phyloP scores from a whole-genome alignment of 2,329 filamentous ascomycete genomes.

The Whalleya microplaca region DNA sequence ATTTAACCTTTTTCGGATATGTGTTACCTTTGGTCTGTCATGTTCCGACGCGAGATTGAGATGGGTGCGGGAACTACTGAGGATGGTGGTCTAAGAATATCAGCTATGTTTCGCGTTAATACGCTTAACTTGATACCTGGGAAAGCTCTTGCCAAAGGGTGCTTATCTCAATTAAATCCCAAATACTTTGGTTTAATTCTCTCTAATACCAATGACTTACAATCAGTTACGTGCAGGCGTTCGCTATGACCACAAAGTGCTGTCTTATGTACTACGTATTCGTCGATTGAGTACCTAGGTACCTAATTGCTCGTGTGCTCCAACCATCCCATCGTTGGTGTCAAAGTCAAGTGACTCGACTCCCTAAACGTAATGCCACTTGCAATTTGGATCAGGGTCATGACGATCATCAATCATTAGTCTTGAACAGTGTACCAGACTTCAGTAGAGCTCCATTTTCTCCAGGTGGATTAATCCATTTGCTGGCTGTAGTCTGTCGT shows the following conservation, averaged over 20 bases:
- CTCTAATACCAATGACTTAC: conserved; percentile 35
- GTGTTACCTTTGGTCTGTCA: conserved; percentile 19
- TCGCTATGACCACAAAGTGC: not conserved
- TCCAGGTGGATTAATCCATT: conserved; percentile 60
- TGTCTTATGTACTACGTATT: not conserved
- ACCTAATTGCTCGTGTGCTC: not conserved
- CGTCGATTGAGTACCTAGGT: not conserved
- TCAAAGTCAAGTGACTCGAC: not conserved
- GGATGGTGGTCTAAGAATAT: conserved; percentile 15
- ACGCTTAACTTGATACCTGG: conserved; percentile 22
- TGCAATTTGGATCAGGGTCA: too few relatives aligned
- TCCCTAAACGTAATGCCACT: not conserved
- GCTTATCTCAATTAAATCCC: conserved; percentile 29
- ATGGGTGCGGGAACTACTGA: conserved; percentile 8
- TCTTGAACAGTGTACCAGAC: not conserved
- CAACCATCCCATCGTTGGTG: not conserved
- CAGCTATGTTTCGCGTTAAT: conserved; percentile 20
- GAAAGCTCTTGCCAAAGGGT: conserved; percentile 25
- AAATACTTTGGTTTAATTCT: conserved; percentile 32
- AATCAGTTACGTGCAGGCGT: conserved; percentile 8
- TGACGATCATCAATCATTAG: not conserved
- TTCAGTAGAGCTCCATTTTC: conserved; percentile 36
- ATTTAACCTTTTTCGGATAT: conserved; percentile 19
- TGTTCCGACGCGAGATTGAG: conserved; percentile 17
- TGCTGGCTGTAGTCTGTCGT: conserved; percentile 44